Conservation (phyloP, 345 rosid species). For the Euphorbia tirucalli region DNA sequence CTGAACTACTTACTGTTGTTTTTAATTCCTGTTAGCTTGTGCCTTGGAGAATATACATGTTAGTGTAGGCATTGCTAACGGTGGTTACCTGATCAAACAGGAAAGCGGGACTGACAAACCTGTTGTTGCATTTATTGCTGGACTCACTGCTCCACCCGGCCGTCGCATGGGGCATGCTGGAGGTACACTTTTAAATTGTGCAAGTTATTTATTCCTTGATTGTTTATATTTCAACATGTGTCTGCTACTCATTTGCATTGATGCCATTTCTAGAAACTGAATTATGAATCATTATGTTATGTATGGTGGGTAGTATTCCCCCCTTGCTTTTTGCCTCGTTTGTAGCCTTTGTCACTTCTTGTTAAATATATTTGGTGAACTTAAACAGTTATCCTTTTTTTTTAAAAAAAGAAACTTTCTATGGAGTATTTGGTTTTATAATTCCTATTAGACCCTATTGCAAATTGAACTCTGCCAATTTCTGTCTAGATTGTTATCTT, state of each 20-base stretch:
- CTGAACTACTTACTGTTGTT: neutral
- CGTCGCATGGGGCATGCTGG: slow-evolving; percentile 99
- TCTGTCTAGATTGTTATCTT: neutral
- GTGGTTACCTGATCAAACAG: slow-evolving; percentile 43
- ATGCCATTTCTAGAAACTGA: neutral
- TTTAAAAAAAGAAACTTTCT: too few species aligned
- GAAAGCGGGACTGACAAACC: slow-evolving; percentile 94
- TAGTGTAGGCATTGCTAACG: neutral
- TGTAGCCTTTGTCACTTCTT: too few species aligned
- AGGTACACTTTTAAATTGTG: slow-evolving; percentile 43
- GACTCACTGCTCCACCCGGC: slow-evolving; percentile 95
- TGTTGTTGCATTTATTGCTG: slow-evolving; percentile 95
- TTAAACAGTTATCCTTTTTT: too few species aligned
- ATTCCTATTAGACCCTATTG: too few species aligned
- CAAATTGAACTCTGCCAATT: neutral
- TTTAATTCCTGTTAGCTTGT: neutral
- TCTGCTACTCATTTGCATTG: neutral
- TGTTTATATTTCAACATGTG: neutral
- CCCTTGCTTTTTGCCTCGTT: too few species aligned
- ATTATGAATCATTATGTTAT: neutral
- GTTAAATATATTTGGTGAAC: too few species aligned
- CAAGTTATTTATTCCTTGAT: neutral
- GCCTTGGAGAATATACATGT: neutral
- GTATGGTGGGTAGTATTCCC: too few species aligned
- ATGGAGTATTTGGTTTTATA: too few species aligned